Base-by-base conservation (phyloP, 352 stramenopile species). In the Thalassiosira ordinaria region DNA sequence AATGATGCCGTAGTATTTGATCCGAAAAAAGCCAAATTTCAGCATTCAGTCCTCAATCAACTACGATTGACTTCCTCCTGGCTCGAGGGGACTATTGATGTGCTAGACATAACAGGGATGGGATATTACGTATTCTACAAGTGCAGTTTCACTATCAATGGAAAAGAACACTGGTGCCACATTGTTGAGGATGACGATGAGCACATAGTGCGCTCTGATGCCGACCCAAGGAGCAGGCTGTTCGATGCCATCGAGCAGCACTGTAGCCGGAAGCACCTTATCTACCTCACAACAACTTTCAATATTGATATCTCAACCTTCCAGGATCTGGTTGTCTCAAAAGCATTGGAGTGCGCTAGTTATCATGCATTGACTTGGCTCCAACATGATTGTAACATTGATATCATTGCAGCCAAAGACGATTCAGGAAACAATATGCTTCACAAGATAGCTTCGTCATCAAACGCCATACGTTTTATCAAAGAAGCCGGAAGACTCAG, bases 281-380 rank as follows among this genome's bases (percentile, higher is more conserved):
- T 13, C 5, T 63, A 80, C 41, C 37, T 80, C 14, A 31, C 27
- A 41, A 14, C 22, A 0, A 18, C 20, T 33, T 80, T 52, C 56
- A 62, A 80, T 69, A 29, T 80, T 57, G 71, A 80, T 69, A 29
- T 80, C 5, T 20, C 41, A n/a, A 49, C 63, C 22, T 63, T 80
- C 41, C 24, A 20, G 1, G 39, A 74, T 39, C 18, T 80, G 13
- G 39, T 72, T 14, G 18, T 72, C 8, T 35, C 16, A 16, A 52
- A 57, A 60, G 51, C 71, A 56, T 51, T 79, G 6, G 14, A 62
- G 39, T 52, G 20, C 62, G 51, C 41, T 20, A 69, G 41, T 33
- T 80, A 70, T 13, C 29, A 67, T 52, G 71, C 51, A 24, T 16
- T 80, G 8, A 3, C 35, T 16, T 80, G 71, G 71, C 62, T 80